Base-by-base conservation (phyloP, 257 asterid genomes). In the Fraxinus cuspidata region DNA sequence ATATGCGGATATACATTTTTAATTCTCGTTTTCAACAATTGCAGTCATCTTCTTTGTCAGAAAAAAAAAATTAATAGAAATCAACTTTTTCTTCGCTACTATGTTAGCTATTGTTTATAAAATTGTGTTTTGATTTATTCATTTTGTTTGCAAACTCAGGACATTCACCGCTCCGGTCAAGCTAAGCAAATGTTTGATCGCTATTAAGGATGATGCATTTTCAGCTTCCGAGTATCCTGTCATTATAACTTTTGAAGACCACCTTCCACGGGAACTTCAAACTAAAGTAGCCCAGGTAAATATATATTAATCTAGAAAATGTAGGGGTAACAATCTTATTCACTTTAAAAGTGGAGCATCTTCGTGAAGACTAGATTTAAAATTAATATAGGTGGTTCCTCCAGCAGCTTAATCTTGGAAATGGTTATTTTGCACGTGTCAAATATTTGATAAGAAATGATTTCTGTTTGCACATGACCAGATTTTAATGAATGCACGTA, bases 191-290 rank as follows among this genome's bases (percentile, higher is more conserved):
- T 79, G 86, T 64, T 28, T 82, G 76, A 71, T 53, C 53, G 83
- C 76, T 70, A 82, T 82, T 38, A 79, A 79, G 63, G 77, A 75
- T 3, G 7, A 34, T 51, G 86, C 78, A 7, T 79, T 82, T 70
- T 58, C 60, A 44, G 60, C 77, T 71, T 79, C 86, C 31, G 56
- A 29, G 19, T 82, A 79, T 72, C 86, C 86, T 49, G 81, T 82
- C 40, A 71, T 82, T 19, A 58, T 82, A 65, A 82, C 86, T 12
- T 75, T 82, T 49, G 83, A 79, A 76, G 86, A 82, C 71, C 86
- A 82, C 72, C 83, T 82, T 3, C 70, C 70, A 13, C 35, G 75
- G 32, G 25, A 44, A 37, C 86, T 82, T 70, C 83, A 72, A 72
- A 75, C 73, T n/a, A 78, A 75, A 82, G 86, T 82, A 16, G 86